Evolutionary conservation across 441 rosid genomes (phyloP), one percentile per base, ranked within the genome.

Genomic region (Macaranga tanarius): DNA sequence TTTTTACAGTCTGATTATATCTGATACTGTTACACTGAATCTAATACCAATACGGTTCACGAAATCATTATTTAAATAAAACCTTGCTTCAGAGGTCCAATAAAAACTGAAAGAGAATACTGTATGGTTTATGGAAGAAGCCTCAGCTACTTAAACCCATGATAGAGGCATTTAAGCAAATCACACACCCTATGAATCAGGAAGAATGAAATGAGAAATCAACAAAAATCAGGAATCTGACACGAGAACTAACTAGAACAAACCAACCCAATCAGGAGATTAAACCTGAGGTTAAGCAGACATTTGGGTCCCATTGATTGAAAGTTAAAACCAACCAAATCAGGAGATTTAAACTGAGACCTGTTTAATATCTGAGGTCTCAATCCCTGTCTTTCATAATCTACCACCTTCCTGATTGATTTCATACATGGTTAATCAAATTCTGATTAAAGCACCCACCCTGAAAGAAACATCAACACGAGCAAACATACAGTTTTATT

Each of bases 231-330:
- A 54, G 65, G 67, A 64, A 64, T 58, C 42, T 51, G 71, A 71
- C 78, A 7, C 62, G 5, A 52, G 57, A 73, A 76, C 77, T 23
- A 64, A 69, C 22, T 55, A 7, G 59, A 73, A 74, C 48, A 72
- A 47, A 57, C 64, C 44, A 60, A 65, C 54, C 64, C 31, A 45
- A 69, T 55, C 45, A 69, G 55, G 28, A 65, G 54, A 55, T 34
- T 62, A 7, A 67, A 68, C 38, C 31, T 71, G 70, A 64, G 63
- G 61, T 68, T 40, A 62, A 70, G 50, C 51, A 62, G n/a, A 50
- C 47, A 23, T 55, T 47, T 8, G 48, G 78, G 42, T 26, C 76
- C 75, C 73, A 64, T 71, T 58, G 58, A 61, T 64, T 73, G 71
- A 26, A 19, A 38, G 71, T 8, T 19, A 70, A 17, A 34, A 34